Conservation (phyloP, 768 basidiomycete species). For the Hypholoma fasciculare region DNA sequence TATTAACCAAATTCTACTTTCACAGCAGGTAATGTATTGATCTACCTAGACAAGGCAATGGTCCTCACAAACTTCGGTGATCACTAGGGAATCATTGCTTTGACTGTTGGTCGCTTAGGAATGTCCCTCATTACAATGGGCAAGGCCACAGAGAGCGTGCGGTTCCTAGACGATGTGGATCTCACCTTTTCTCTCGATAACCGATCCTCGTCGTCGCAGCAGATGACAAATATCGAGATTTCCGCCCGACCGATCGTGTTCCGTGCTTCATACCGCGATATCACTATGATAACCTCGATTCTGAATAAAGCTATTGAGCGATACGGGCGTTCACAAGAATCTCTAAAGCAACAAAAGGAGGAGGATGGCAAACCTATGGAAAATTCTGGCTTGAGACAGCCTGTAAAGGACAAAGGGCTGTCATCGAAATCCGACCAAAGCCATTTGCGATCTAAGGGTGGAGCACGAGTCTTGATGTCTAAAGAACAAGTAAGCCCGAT, state of each 20-base stretch:
- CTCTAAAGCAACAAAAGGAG: slow-evolving; percentile 10
- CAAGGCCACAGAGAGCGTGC: slow-evolving; percentile 74
- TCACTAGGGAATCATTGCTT: slow-evolving; percentile 71
- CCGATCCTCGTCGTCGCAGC: slow-evolving; percentile 65
- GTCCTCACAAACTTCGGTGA: slow-evolving; percentile 1
- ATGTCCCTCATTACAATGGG: slow-evolving; percentile 96
- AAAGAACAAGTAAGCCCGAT: slow-evolving; percentile 73
- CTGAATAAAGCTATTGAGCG: slow-evolving; percentile 84
- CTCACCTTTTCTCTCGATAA: slow-evolving; percentile 86
- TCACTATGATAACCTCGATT: slow-evolving; percentile 84
- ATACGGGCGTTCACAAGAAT: slow-evolving; percentile 49
- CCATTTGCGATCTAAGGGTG: slow-evolving; percentile 27
- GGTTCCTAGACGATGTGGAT: slow-evolving; percentile 93
- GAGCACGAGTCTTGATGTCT: slow-evolving; percentile 52
- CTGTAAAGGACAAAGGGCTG: not conserved
- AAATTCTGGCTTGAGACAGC: not conserved
- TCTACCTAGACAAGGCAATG: not conserved
- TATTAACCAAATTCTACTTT: slow-evolving; percentile 83
- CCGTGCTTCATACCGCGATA: slow-evolving; percentile 94
- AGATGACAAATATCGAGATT: slow-evolving; percentile 85
- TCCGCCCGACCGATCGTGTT: slow-evolving; percentile 82
- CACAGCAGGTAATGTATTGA: slow-evolving; percentile 71
- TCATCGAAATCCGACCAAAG: not conserved
- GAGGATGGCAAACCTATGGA: not conserved
- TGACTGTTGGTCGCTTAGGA: slow-evolving; percentile 79